Base-by-base conservation (phyloP, 805 yeast species). In the Wickerhamomyces pijperi region DNA sequence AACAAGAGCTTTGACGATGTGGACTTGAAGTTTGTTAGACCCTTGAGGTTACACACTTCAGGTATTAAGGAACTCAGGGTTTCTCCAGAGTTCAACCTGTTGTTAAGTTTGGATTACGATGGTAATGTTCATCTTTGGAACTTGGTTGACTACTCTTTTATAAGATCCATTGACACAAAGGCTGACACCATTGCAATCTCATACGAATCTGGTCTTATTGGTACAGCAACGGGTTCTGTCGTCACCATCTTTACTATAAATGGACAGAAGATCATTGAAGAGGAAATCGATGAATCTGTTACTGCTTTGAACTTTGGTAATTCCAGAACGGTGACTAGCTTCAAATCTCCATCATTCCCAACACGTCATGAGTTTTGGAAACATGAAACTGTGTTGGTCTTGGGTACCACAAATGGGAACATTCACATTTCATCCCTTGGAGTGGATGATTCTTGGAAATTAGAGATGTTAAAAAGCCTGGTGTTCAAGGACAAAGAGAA, bases 41-140 rank as follows among this genome's bases (percentile, higher is more conserved):
- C 68, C 38, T 50, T 78, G 37, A 58, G 85, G 38, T 85, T 86
- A 0, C 94, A 83, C 56, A 51, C 67, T 1, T 42, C 61, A 5
- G 53, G 61, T 0, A 64, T 83, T 3, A 58, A 50, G 14, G 63
- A 64, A n/a, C 50, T 85, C 19, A 59, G 61, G 31, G 64, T 67
- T 25, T 70, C 78, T 19, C 59, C 67, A 7, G 70, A 74, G 33
- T 79, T 66, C 50, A 76, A 78, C 39, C 54, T 70, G 3, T 61
- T 80, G 9, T 43, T 79, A 12, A 71, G 80, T 43, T 54, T 74
- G 19, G 86, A 81, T 51, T 47, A 39, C 0, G 60, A 54, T 8
- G 90, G 94, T 1, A 54, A 55, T 2, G 72, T 76, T 2, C 66
- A 67, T 16, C 45, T 77, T 4, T 84, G 94, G 90, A 85, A 84